Base-by-base conservation (phyloP, 805 yeast genomes). In the Candida michaelii region DNA sequence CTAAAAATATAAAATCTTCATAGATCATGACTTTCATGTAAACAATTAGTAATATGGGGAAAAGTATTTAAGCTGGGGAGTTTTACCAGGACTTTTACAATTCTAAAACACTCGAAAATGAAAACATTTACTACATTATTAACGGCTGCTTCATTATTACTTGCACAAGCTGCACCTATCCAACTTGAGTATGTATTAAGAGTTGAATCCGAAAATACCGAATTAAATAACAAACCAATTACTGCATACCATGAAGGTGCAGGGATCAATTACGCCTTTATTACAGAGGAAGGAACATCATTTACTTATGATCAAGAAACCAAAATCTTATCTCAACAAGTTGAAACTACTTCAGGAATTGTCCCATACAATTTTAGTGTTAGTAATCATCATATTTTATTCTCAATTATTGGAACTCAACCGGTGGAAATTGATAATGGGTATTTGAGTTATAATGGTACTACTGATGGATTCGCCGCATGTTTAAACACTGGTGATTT, bases 191-290 rank as follows among this genome's bases (percentile, higher is more conserved):
- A 31, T 16, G 23, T 44, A 16, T 54, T 66, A 27, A 44, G 13
- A 21, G 53, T 51, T 30, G 50, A 53, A 18, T 63, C 71, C 25
- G 53, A 49, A 30, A 42, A 62, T 45, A 19, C 55, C 5, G 46
- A 43, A 6, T 39, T 70, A 39, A 45, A 68, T 46, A 65, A 64
- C 30, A 37, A 52, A 12, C 63, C 61, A 27, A 46, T 69, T 27
- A 42, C 51, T 35, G 46, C 58, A 25, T 43, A 45, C 31, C 77
- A 71, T 52, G 73, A 66, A 52, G 77, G 77, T 51, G 77, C 77
- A 31, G 77, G 68, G 42, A 55, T 71, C 48, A 55, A 63, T 58
- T 72, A 69, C 54, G 47, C 65, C 21, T 63, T 66, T n/a, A 12
- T 34, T 14, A 16, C 16, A 25, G 29, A 11, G 5, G 29, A 25